These are phyloP conservation scores for Tetracladium setigerum DNA, from an alignment of 495 filamentous ascomycete genomes.

Conservation along the genomic window DNA sequence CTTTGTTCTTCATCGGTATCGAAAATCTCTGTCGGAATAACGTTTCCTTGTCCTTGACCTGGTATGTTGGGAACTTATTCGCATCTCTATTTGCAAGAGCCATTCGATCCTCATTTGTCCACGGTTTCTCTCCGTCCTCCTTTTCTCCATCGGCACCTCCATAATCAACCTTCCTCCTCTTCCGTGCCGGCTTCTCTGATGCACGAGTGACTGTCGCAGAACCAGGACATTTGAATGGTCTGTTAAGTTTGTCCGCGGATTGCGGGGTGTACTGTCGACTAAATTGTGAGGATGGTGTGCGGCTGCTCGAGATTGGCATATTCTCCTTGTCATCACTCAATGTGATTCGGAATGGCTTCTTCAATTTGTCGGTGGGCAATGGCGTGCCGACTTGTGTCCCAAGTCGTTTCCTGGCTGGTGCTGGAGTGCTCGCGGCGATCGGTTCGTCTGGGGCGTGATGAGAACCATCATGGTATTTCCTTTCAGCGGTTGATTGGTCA, in stretches of 20 bases:
- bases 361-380: slow-evolving; percentile 56
- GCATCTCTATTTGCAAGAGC: slow-evolving; percentile 81
- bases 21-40: slow-evolving; percentile 78
- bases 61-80: slow-evolving; percentile 86
- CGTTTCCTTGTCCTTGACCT: slow-evolving; percentile 76
- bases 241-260: slow-evolving; percentile 61
- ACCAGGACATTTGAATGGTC: slow-evolving; percentile 91
- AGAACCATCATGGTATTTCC: slow-evolving; percentile 4
- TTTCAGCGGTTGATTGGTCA: no score
- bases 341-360: slow-evolving; percentile 64
- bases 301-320: slow-evolving; percentile 1
- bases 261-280: slow-evolving; percentile 29
- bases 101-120: slow-evolving; percentile 80
- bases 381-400: slow-evolving; percentile 25
- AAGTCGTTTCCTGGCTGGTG: slow-evolving; percentile 11
- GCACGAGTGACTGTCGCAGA: slow-evolving; percentile 60
- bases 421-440: slow-evolving; percentile 6
- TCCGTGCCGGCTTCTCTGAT: slow-evolving; percentile 78
- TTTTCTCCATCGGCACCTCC: slow-evolving; percentile 66
- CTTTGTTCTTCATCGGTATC: slow-evolving; percentile 81
- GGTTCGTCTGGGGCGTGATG: slow-evolving; percentile 16
- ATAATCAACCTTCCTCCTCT: slow-evolving; percentile 87
- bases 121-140: slow-evolving; percentile 69
- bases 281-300: not conserved
- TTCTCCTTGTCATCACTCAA: slow-evolving; percentile 23